phyloP scores from a whole-genome alignment of 129 eudicot species.

The Artemisia annua region DNA sequence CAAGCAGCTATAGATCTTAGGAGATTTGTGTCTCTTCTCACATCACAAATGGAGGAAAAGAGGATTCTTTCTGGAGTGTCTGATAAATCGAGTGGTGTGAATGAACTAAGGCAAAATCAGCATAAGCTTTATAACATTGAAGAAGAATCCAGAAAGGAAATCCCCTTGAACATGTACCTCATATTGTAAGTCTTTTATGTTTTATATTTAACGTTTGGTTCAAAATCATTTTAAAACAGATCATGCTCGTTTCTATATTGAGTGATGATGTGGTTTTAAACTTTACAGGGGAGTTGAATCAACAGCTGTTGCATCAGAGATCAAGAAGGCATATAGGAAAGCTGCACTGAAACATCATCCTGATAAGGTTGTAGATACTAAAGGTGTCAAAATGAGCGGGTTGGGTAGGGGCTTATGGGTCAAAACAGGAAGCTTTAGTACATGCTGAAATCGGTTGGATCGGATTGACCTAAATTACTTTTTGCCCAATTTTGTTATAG shows the following conservation, averaged over 20 bases:
- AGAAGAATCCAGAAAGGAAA: conserved; percentile 59
- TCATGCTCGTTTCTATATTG: background rate
- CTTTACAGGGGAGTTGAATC: conserved; percentile 74
- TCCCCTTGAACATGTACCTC: conserved; percentile 63
- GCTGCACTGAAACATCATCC: conserved; percentile 98
- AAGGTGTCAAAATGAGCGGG: background rate
- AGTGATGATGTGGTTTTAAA: conserved; percentile 13
- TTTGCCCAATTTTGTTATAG: background rate
- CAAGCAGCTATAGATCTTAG: conserved; percentile 69
- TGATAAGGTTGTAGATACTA: conserved; percentile 65
- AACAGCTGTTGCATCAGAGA: conserved; percentile 70
- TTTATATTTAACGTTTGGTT: background rate
- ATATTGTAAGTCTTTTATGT: conserved; percentile 61
- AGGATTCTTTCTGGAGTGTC: conserved; percentile 28
- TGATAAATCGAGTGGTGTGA: conserved; percentile 36
- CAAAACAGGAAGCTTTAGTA: background rate
- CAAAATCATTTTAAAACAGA: conserved; percentile 6
- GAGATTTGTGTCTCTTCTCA: conserved; percentile 45
- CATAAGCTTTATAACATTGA: conserved; percentile 52
- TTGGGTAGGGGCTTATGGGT: background rate
- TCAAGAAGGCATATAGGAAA: conserved; percentile 96
- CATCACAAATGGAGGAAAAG: conserved; percentile 50
- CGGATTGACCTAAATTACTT: background rate
- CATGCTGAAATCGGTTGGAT: background rate
- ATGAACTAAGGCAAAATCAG: conserved; percentile 61